Percentiles rank a stretch among this genome's conserved stretches.
These are phyloP conservation scores for Uromyces viciae-fabae DNA, from an alignment of 1,284 basidiomycete species.

Conservation along the genomic window DNA sequence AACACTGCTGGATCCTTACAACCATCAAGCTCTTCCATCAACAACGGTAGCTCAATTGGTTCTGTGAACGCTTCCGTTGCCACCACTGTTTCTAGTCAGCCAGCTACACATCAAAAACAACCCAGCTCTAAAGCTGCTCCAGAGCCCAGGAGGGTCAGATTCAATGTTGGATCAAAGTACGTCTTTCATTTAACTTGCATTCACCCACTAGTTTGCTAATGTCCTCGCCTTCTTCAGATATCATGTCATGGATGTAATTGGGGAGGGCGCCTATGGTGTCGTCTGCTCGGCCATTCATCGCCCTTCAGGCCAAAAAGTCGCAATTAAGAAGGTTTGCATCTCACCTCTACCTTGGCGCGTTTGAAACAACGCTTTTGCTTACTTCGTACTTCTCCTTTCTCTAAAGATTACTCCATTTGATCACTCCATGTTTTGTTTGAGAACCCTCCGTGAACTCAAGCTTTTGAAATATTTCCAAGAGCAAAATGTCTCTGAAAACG, in stretches of 20 bases:
- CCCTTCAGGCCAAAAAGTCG: slow-evolving; percentile 55
- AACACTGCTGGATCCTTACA: not conserved
- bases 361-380: not conserved
- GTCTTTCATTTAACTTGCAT: not conserved
- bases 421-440: slow-evolving; percentile 79
- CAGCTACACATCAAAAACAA: not conserved
- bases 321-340: slow-evolving; percentile 56
- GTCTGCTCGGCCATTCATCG: slow-evolving; percentile 56
- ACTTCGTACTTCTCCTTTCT: not conserved
- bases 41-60: not conserved
- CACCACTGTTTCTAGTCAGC: not conserved
- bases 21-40: not conserved
- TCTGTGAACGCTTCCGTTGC: not conserved
- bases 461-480: slow-evolving; percentile 57
- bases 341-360: slow-evolving; percentile 49
- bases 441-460: slow-evolving; percentile 81
- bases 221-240: not conserved
- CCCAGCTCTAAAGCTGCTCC: slow-evolving; percentile 26
- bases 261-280: slow-evolving; percentile 58
- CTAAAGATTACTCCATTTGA: slow-evolving; percentile 73
- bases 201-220: not conserved
- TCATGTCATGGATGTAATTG: slow-evolving; percentile 56
- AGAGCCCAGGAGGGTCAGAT: slow-evolving; percentile 47
- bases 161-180: slow-evolving; percentile 49
- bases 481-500: slow-evolving; percentile 64